Evolutionary conservation across 1,284 basidiomycete genomes (phyloP).

Genomic region (Microbotryum intermedium): DNA sequence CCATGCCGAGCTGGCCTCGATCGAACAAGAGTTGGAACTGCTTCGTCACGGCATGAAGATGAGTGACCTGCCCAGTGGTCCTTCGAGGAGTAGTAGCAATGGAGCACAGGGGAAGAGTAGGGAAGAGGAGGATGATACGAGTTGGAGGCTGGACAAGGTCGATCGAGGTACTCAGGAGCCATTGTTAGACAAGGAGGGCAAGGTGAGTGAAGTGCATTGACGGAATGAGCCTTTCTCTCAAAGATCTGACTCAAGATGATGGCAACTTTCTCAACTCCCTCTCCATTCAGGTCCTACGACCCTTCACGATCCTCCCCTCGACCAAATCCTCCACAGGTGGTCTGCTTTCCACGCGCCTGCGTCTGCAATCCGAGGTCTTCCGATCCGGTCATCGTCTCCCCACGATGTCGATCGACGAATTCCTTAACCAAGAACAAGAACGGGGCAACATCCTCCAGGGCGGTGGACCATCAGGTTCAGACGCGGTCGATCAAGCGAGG

Average conservation of each 20-base stretch:
- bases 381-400: conserved; percentile 76
- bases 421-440: conserved; percentile 69
- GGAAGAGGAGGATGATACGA: conserved; percentile 43
- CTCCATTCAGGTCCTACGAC: conserved; percentile 47
- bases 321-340: conserved; percentile 48
- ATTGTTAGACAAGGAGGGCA: conserved; percentile 63
- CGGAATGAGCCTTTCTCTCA: neutral
- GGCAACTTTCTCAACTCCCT: neutral
- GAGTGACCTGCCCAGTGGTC: conserved; percentile 30
- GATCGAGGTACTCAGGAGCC: conserved; percentile 46
- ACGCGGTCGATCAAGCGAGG: conserved; percentile 27
- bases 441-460: conserved; percentile 33
- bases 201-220: conserved; percentile 45
- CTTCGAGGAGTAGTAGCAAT: conserved; percentile 2
- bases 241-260: no score
- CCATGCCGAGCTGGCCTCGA: conserved; percentile 56
- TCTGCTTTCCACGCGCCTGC: conserved; percentile 46
- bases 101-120: conserved; percentile 32
- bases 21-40: conserved; percentile 65
- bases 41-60: conserved; percentile 48
- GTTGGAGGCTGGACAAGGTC: conserved; percentile 66
- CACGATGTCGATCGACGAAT: conserved; percentile 95
- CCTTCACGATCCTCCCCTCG: conserved; percentile 83
- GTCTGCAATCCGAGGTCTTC: conserved; percentile 73
- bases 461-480: conserved; percentile 28